Conservation (phyloP, 352 stramenopile species). For the Saprolegnia parasitica region DNA sequence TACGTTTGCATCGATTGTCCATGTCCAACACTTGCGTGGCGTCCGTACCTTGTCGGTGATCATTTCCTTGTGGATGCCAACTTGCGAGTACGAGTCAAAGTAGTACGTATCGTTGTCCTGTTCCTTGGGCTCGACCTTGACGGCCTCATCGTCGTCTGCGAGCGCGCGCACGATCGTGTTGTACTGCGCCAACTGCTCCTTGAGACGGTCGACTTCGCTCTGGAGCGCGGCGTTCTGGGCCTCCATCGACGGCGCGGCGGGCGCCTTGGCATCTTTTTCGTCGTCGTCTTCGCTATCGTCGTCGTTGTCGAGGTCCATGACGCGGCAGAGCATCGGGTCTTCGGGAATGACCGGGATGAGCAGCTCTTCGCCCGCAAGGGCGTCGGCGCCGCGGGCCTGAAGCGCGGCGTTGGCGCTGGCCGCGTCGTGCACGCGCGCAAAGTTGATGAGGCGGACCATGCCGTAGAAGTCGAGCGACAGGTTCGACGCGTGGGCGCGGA, state of each 20-base stretch:
- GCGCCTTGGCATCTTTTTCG: constrained; percentile 26
- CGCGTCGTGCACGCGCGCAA: constrained; percentile 41
- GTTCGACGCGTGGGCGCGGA: constrained; percentile 45
- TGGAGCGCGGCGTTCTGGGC: constrained; percentile 43
- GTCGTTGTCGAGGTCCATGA: constrained; percentile 56
- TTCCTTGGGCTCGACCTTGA: constrained; percentile 34
- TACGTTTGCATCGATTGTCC: constrained; percentile 34
- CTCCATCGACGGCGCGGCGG: constrained; percentile 33
- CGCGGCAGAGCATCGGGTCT: constrained; percentile 78
- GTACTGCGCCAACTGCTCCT: constrained; percentile 69
- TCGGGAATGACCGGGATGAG: constrained; percentile 69
- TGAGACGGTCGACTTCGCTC: constrained; percentile 66
- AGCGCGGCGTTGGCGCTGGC: constrained; percentile 49
- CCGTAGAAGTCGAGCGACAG: constrained; percentile 69
- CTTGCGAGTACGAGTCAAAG: constrained; percentile 98
- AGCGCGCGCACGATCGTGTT: constrained; percentile 62
- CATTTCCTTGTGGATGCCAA: constrained; percentile 97
- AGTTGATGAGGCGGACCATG: constrained; percentile 78
- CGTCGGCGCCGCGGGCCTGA: constrained; percentile 37
- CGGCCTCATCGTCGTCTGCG: constrained; percentile 46
- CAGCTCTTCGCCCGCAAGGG: constrained; percentile 65
- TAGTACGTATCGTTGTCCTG: constrained; percentile 92
- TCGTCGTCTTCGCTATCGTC: constrained; percentile 39
- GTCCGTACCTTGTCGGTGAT: constrained; percentile 55
- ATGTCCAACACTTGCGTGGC: not conserved